Conservation (phyloP, 306 rosid genomes). For the Glycyrrhiza uralensis region DNA sequence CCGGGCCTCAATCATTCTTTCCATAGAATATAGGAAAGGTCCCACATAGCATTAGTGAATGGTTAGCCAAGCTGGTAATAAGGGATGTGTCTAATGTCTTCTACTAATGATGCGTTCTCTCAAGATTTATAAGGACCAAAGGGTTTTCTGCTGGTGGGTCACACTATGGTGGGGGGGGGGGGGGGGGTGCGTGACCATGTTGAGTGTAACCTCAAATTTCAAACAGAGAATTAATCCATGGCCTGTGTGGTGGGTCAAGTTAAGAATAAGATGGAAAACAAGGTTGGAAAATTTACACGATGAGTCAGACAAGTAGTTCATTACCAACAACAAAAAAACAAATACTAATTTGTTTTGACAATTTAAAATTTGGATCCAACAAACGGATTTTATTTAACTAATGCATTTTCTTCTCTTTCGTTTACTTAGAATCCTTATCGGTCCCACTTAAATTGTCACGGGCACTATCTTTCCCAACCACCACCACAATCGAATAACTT, state of each 20-base stretch:
- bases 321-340: not conserved
- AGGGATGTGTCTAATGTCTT: slow-evolving; percentile 20
- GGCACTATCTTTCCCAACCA: not conserved
- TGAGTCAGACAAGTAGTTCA: not conserved
- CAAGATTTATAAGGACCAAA: slow-evolving; percentile 19
- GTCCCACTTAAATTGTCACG: slow-evolving; percentile 21
- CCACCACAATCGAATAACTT: slow-evolving; percentile 9
- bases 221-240: not conserved
- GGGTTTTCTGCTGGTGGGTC: too few relatives aligned
- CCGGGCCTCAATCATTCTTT: slow-evolving; percentile 13
- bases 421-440: too few relatives aligned
- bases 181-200: too few relatives aligned
- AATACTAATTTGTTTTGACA: not conserved
- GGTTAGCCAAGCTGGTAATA: slow-evolving; percentile 23
- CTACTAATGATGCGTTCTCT: not conserved
- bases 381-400: not conserved
- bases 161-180: too few relatives aligned
- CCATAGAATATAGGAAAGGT: not conserved
- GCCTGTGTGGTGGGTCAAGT: not conserved
- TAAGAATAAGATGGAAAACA: not conserved
- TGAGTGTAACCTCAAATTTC: slow-evolving; percentile 12
- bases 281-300: not conserved
- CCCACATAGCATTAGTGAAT: slow-evolving; percentile 24
- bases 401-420: too few relatives aligned
- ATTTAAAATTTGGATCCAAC: not conserved